Percentiles rank a stretch among this genome's conserved stretches.
These are phyloP conservation scores for Gracilaria caudata DNA, from an alignment of 23 red algal genomes.

Conservation along the genomic window DNA sequence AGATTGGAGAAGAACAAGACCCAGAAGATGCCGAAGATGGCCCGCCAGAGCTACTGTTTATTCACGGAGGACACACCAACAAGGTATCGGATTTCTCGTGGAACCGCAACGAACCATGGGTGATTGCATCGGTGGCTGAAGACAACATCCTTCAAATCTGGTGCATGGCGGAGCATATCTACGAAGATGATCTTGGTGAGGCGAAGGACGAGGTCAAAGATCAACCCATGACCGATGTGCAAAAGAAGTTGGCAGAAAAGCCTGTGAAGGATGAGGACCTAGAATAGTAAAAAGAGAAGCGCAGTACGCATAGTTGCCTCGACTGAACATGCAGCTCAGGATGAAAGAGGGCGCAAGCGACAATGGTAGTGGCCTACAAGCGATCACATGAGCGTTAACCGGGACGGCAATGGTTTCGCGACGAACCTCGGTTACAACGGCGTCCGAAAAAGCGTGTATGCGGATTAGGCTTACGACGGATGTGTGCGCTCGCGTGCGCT, in stretches of 20 bases:
- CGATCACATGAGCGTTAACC: too few species aligned
- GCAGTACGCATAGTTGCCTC: too few species aligned
- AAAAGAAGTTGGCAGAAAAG: slow-evolving; percentile 46
- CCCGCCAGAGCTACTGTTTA: slow-evolving; percentile 96
- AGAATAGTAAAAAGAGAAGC: slow-evolving; percentile 49
- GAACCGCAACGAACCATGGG: slow-evolving; percentile 95
- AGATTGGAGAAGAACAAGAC: slow-evolving; percentile 97
- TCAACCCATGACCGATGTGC: slow-evolving; percentile 36
- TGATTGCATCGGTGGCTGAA: slow-evolving; percentile 92
- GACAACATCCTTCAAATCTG: slow-evolving; percentile 99
- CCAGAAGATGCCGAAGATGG: slow-evolving; percentile 99
- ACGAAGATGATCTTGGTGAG: slow-evolving; percentile 80
- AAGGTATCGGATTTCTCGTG: slow-evolving; percentile 94
- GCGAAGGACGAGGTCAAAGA: slow-evolving; percentile 61
- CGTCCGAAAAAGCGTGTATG: too few species aligned
- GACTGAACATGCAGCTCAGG: too few species aligned
- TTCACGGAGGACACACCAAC: slow-evolving; percentile 97
- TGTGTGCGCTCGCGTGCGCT: too few species aligned
- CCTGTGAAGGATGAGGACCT: slow-evolving; percentile 70
- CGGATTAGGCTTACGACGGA: too few species aligned
- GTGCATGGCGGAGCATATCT: slow-evolving; percentile 94
- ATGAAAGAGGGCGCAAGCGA: too few species aligned
- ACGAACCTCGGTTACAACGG: too few species aligned
- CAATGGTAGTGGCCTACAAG: too few species aligned
- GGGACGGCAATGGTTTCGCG: too few species aligned